phyloP scores from a whole-genome alignment of 78 protist genomes.

The Bodo saltans region DNA sequence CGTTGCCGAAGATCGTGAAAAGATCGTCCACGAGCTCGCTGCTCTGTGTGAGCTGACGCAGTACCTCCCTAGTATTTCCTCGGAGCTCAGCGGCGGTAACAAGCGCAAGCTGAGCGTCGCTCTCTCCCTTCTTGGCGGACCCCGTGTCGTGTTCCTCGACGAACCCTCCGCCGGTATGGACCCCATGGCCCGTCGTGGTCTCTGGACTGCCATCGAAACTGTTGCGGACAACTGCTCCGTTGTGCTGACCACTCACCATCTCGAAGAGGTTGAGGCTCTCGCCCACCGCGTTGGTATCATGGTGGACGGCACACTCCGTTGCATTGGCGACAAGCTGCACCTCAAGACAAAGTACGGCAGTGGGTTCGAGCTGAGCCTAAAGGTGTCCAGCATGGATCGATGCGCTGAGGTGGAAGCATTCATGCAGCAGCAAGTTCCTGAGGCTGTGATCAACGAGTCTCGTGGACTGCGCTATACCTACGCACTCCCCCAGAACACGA shows the following conservation, averaged over 20 bases:
- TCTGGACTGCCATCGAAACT: slow-evolving; percentile 38
- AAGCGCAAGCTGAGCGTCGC: slow-evolving; percentile 77
- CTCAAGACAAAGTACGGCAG: slow-evolving; percentile 72
- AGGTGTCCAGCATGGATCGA: background rate
- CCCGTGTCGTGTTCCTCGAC: slow-evolving; percentile 38
- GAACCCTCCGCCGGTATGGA: slow-evolving; percentile 70
- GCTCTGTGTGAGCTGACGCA: slow-evolving; percentile 24
- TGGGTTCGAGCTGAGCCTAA: slow-evolving; percentile 69
- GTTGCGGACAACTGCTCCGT: slow-evolving; percentile 14
- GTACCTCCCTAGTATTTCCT: slow-evolving; percentile 20
- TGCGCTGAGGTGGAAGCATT: background rate
- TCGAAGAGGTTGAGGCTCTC: slow-evolving; percentile 61
- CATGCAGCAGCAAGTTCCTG: background rate
- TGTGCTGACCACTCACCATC: slow-evolving; percentile 56
- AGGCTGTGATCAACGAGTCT: slow-evolving; percentile 11
- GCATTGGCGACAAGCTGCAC: slow-evolving; percentile 9
- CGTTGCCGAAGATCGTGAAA: too few relatives aligned
- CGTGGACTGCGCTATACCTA: background rate
- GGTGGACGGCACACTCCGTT: slow-evolving; percentile 46
- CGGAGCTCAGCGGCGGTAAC: slow-evolving; percentile 83
- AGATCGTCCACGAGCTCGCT: slow-evolving; percentile 5
- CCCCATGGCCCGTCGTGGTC: slow-evolving; percentile 32
- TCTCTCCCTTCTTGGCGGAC: slow-evolving; percentile 65
- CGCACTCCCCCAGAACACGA: background rate
- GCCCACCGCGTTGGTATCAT: slow-evolving; percentile 63